Evolutionary conservation across 352 stramenopile genomes (phyloP), one percentile per base, ranked within the genome.

Genomic region (Globisporangium spinosum): DNA sequence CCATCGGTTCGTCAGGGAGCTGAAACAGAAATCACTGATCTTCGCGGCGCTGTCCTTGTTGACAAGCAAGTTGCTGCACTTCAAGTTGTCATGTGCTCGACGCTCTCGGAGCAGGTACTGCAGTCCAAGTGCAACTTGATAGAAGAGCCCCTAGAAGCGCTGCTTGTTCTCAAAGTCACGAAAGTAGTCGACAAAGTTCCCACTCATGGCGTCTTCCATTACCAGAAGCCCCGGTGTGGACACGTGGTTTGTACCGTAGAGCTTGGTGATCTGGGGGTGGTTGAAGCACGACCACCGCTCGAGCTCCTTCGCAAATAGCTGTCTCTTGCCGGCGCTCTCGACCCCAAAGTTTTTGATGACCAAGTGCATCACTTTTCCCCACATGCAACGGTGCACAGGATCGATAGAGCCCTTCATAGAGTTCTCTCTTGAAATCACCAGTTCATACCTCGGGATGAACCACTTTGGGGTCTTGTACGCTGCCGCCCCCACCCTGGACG

Each of bases 31-130:
- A 67, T 84, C 77, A 35, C 68, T 70, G 53, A 84, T 62, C 66
- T 77, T 77, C 17, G 72, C 76, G 45, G 68, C 77, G 47, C 64
- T 59, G 20, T 81, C 62, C 8, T 74, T 65, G 15, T 81, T 86
- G 3, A 96, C 68, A 5, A 97, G 77, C 25, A 97, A 72, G 70
- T 97, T 97, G 60, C 77, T 85, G 51, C 83, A 89, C 62, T 97
- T 97, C 17, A 97, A 74, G 59, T 97, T 89, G 23, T 89, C 82
- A 62, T 97, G 90, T 15, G 95, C 43, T 79, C 74, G 29, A 72
- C 35, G n/a, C 54, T 51, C 65, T 95, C 35, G 10, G 35, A 43
- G 83, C 10, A 95, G 53, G 72, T 82, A 93, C 40, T 64, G 23
- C 8, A 95, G 62, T 0, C 82, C 87, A 22, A 83, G 25, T 0